phyloP scores from a whole-genome alignment of 78 protist species.

The Diacronema lutheri region DNA sequence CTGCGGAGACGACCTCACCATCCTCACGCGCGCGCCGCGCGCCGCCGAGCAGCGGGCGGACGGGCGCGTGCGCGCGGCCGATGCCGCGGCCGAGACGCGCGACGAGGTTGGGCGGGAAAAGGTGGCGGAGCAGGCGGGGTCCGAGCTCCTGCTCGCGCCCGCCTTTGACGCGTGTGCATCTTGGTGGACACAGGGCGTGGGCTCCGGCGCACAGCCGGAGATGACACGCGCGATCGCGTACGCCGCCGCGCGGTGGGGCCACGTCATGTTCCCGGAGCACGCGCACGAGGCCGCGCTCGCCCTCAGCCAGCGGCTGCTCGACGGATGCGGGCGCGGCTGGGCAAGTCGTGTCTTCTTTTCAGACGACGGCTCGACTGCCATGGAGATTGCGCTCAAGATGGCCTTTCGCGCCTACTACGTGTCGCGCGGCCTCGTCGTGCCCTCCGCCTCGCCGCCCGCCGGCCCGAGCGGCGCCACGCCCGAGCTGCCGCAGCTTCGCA shows the following conservation, averaged over 20 bases:
- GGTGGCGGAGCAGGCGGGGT: no score
- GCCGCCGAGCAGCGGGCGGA: no score
- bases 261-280: conserved; percentile 50
- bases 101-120: no score
- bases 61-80: no score
- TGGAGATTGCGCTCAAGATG: conserved; percentile 57
- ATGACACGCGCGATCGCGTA: conserved; percentile 39
- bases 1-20: neutral
- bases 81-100: no score
- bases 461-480: no score
- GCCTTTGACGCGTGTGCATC: neutral
- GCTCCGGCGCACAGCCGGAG: neutral
- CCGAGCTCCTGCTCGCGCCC: no score
- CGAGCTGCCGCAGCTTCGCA: no score
- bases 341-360: conserved; percentile 36
- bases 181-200: neutral
- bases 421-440: no score
- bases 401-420: conserved; percentile 26
- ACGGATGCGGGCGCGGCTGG: neutral
- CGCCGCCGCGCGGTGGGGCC: conserved; percentile 43
- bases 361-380: conserved; percentile 60
- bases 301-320: neutral
- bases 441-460: no score
- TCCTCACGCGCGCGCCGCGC: neutral
- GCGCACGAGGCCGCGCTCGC: conserved; percentile 33